These are phyloP conservation scores for Aureobasidium sp. DNA, from an alignment of 2,329 filamentous ascomycete genomes.

Conservation along the genomic window DNA sequence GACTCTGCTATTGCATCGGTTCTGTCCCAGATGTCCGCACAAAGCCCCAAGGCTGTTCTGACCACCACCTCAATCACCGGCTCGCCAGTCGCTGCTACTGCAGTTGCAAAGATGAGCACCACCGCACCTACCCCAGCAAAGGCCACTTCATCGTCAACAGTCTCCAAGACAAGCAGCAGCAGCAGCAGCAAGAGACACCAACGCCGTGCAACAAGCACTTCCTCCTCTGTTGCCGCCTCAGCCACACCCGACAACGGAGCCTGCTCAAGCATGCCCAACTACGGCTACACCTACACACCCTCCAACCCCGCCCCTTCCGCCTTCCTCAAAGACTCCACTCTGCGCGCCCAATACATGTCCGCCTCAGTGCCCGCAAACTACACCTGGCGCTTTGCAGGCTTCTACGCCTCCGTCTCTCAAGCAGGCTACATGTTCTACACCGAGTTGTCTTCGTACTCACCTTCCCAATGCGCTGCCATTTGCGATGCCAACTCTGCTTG, in stretches of 20 bases:
- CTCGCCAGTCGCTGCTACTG: conserved; percentile 18
- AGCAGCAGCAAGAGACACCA: conserved; percentile 11
- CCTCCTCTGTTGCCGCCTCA: not conserved
- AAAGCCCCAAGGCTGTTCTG: conserved; percentile 13
- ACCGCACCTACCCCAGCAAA: not conserved
- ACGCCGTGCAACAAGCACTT: conserved; percentile 1
- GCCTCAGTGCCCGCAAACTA: conserved; percentile 21
- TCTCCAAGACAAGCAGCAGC: not conserved
- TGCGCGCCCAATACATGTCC: conserved; percentile 3
- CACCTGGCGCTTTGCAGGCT: conserved; percentile 23
- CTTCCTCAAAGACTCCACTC: conserved; percentile 13
- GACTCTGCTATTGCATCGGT: not conserved
- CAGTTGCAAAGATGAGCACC: conserved; percentile 15
- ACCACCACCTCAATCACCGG: conserved; percentile 18
- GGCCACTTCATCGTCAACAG: not conserved
- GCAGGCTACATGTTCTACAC: conserved; percentile 22
- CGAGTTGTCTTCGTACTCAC: conserved; percentile 27
- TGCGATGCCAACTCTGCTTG: conserved; percentile 29
- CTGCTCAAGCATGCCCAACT: not conserved
- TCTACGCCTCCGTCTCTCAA: conserved; percentile 17
- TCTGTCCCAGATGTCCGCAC: conserved; percentile 6
- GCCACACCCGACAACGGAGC: not conserved
- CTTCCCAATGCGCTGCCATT: conserved; percentile 24
- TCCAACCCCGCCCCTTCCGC: conserved; percentile 10
- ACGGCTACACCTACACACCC: conserved; percentile 7